Conservation (phyloP, 768 basidiomycete genomes). For the Chalciporus piperatus region DNA sequence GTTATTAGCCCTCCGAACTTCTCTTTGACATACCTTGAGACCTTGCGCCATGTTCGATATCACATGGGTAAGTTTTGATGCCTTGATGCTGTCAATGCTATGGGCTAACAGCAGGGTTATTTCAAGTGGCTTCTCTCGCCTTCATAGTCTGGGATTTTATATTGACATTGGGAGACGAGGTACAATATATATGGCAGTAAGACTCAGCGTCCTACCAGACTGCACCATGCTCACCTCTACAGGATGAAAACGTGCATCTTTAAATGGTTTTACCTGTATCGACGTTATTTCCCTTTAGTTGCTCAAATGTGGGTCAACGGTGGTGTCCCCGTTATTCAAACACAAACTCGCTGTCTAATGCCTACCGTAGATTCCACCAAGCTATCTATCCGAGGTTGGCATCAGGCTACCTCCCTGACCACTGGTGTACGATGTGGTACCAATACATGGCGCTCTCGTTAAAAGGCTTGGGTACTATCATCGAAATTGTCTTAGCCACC, state of each 20-base stretch:
- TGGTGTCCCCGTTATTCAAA: not conserved
- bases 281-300: not conserved
- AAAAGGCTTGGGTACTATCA: constrained; percentile 10
- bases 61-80: constrained; percentile 6
- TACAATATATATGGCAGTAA: constrained; percentile 33
- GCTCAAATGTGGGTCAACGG: not conserved
- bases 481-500: constrained; percentile 23
- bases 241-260: not conserved
- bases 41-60: constrained; percentile 7
- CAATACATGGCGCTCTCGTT: not conserved
- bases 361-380: not conserved
- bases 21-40: constrained; percentile 2
- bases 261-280: not conserved
- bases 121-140: constrained; percentile 23
- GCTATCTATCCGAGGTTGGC: not conserved
- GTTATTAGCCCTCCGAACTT: not conserved
- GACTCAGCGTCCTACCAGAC: not conserved
- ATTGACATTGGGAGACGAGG: constrained; percentile 23
- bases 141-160: constrained; percentile 30
- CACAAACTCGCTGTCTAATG: not conserved
- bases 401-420: not conserved
- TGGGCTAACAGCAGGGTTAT: not conserved
- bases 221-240: constrained; percentile 2
- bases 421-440: not conserved
- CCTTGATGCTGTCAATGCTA: not conserved